A percentile compares a stretch with the other conserved stretches of the same genome.
These are phyloP conservation scores for Trichoderma citrinoviride DNA, from an alignment of 2,329 filamentous ascomycete species.

Conservation along the genomic window DNA sequence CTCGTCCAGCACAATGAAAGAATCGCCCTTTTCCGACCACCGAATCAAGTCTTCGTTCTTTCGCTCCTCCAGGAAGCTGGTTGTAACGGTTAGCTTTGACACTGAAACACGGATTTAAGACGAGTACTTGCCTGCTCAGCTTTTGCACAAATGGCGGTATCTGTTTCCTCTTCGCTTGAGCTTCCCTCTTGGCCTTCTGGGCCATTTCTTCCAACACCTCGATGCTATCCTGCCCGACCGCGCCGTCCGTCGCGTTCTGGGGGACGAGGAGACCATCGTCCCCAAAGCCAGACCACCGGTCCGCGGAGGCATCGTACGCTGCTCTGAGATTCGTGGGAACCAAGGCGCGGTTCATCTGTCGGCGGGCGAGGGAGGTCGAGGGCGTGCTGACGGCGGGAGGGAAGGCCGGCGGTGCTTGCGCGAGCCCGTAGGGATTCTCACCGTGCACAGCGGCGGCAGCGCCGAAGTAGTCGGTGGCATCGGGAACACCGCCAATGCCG, in stretches of 20 bases:
- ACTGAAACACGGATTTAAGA: no score
- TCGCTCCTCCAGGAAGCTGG: conserved; percentile 85
- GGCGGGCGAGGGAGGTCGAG: conserved; percentile 52
- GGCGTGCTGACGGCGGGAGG: conserved; percentile 35
- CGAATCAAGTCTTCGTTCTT: conserved; percentile 94
- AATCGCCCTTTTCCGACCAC: conserved; percentile 95
- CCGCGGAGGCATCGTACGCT: conserved; percentile 40
- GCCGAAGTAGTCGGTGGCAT: conserved; percentile 40
- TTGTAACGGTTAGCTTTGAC: conserved; percentile 26
- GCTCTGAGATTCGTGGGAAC: conserved; percentile 43
- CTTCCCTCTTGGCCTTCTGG: conserved; percentile 78
- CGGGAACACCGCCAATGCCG: conserved; percentile 30
- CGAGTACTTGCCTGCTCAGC: conserved; percentile 74
- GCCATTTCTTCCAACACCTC: conserved; percentile 78
- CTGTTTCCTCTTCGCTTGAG: conserved; percentile 86
- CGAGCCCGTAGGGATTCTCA: conserved; percentile 40
- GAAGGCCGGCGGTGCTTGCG: conserved; percentile 38
- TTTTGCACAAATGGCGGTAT: conserved; percentile 99
- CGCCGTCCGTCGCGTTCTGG: conserved; percentile 36
- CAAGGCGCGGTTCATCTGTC: conserved; percentile 51
- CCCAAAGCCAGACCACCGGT: conserved; percentile 44
- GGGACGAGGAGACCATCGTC: conserved; percentile 42
- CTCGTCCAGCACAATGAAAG: conserved; percentile 94
- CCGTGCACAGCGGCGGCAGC: conserved; percentile 32
- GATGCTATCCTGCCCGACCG: conserved; percentile 64